These are phyloP conservation scores for Terfezia claveryi DNA, from an alignment of 495 filamentous ascomycete genomes.

Conservation along the genomic window DNA sequence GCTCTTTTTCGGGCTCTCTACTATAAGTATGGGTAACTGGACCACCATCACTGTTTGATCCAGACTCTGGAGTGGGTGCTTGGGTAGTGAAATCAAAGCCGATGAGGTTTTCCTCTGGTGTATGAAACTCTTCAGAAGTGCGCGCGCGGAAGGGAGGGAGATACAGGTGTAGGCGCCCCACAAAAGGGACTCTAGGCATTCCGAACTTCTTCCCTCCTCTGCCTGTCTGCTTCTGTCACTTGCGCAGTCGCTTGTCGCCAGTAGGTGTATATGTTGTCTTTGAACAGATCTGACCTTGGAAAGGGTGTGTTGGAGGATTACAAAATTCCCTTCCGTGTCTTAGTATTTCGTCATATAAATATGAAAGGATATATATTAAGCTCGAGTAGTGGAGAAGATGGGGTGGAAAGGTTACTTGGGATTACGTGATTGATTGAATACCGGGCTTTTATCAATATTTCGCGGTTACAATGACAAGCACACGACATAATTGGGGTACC, in stretches of 20 bases:
- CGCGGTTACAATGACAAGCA: too few species aligned
- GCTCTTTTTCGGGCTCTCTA: not conserved
- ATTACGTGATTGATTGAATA: too few species aligned
- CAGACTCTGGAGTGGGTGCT: not conserved
- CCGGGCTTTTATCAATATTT: too few species aligned
- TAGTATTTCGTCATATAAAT: not conserved
- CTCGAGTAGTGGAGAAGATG: too few species aligned
- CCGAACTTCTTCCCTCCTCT: not conserved
- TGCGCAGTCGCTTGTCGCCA: not conserved
- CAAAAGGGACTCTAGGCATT: slow-evolving; percentile 60
- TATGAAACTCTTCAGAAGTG: not conserved
- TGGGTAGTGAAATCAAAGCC: not conserved
- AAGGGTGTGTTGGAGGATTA: not conserved
- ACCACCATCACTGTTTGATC: too few species aligned
- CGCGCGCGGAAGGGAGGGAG: slow-evolving; percentile 11
- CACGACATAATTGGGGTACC: too few species aligned
- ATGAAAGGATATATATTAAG: too few species aligned
- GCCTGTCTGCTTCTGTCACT: not conserved
- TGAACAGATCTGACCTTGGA: too few species aligned
- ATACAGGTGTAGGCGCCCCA: slow-evolving; percentile 59
- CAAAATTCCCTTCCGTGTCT: not conserved
- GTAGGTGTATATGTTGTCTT: not conserved
- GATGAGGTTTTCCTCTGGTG: not conserved
- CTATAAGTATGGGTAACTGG: too few species aligned
- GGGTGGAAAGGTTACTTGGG: too few species aligned